Evolutionary conservation across 805 yeast species (phyloP), one percentile per base, ranked within the genome.

Genomic region (Limtongia smithiae): DNA sequence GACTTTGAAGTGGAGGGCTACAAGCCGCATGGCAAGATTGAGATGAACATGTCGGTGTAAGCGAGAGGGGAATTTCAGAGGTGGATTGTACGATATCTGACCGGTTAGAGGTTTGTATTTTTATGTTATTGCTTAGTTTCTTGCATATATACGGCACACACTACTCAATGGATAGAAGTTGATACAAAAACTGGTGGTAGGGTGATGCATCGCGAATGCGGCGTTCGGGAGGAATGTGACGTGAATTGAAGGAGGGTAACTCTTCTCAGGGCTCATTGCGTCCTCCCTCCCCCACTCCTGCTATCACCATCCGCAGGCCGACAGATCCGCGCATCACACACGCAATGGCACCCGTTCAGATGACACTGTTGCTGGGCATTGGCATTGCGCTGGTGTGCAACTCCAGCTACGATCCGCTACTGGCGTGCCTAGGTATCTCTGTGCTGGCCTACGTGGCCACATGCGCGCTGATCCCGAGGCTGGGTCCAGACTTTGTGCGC

Each of bases 1-100:
- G 97, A 93, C 67, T 90, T 93, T 61, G 87, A 82, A 61, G 81
- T 93, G 40, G 70, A 71, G 2, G 86, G 79, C 45, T 93, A 93
- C 67, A 72, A 85, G 45, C 97, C 96, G 2, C 82, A 87, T 62
- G 77, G 80, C 2, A 81, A 81, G 54, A 91, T 93, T 60, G 85
- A 84, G 59, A 93, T 93, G 99, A 84, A 86, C 60, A 93, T 93
- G 98, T 89, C 97, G 65, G 98, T 93, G 25, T 93, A 73, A 67
- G 24, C 14, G 15, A 17, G 11, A 14, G 15, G 14, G 33, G 12
- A 12, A n/a, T 30, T 30, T 12, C 33, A 12, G 33, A 30, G 33
- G n/a, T n/a, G n/a, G n/a, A n/a, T n/a, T n/a, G n/a, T n/a, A n/a
- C n/a, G n/a, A n/a, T n/a, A n/a, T n/a, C n/a, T n/a, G n/a, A n/a